These are phyloP conservation scores for Aspergillus uvarum DNA, from an alignment of 2,329 filamentous ascomycete genomes.

Conservation along the genomic window DNA sequence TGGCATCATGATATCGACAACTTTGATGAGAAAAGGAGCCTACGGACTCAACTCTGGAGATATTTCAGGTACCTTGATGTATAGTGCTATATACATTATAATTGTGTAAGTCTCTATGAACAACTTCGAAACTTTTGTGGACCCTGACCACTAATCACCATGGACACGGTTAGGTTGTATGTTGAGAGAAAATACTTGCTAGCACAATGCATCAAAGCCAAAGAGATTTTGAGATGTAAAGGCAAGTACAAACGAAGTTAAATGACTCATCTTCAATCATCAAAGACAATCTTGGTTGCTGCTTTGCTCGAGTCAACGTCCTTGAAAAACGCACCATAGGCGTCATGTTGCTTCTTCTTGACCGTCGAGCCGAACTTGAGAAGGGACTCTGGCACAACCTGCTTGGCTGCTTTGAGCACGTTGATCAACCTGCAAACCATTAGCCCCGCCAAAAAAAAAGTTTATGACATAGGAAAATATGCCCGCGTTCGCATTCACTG, in stretches of 20 bases:
- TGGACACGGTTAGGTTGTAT: slow-evolving; percentile 33
- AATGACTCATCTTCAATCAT: slow-evolving; percentile 46
- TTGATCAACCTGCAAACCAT: slow-evolving; percentile 71
- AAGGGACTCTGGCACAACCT: slow-evolving; percentile 83
- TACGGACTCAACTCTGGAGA: slow-evolving; percentile 24
- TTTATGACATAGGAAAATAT: not conserved
- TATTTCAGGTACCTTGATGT: slow-evolving; percentile 49
- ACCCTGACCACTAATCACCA: slow-evolving; percentile 18
- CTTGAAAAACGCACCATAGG: slow-evolving; percentile 94
- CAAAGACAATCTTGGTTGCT: slow-evolving; percentile 90
- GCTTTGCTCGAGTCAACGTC: slow-evolving; percentile 80
- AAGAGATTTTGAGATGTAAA: slow-evolving; percentile 19
- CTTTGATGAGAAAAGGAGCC: slow-evolving; percentile 31
- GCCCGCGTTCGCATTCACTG: not conserved
- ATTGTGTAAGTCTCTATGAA: slow-evolving; percentile 58
- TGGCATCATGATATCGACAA: slow-evolving; percentile 48
- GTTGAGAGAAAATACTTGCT: slow-evolving; percentile 36
- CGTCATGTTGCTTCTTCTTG: slow-evolving; percentile 96
- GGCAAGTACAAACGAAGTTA: slow-evolving; percentile 19
- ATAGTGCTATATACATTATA: slow-evolving; percentile 54
- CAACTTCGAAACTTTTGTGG: not conserved
- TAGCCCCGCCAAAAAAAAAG: slow-evolving; percentile 9
- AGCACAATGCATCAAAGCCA: slow-evolving; percentile 24
- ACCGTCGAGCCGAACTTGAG: slow-evolving; percentile 97
- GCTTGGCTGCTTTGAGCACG: slow-evolving; percentile 88